Evolutionary conservation across 805 yeast genomes (phyloP).

Genomic region (Monosporozyma unispora): DNA sequence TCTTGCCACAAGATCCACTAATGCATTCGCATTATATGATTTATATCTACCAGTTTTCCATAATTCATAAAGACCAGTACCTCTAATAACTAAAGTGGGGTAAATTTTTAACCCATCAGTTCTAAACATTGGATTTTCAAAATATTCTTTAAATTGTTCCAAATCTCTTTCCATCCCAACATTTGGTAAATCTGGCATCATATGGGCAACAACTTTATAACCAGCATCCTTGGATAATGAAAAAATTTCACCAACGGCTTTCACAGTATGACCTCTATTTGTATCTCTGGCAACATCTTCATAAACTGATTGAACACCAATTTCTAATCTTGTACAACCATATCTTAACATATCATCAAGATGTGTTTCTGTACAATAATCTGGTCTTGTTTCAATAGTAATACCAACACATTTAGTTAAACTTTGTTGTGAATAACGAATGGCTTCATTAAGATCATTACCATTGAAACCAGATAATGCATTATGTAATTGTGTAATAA

Average conservation of each 20-base stretch:
- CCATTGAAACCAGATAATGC: constrained; percentile 92
- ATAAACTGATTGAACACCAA: constrained; percentile 94
- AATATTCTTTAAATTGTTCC: constrained; percentile 92
- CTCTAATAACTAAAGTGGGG: constrained; percentile 94
- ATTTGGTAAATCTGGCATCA: constrained; percentile 99
- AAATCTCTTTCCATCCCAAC: constrained; percentile 98
- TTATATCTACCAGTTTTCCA: constrained; percentile 95
- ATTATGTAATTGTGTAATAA: constrained; percentile 84
- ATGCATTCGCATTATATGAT: constrained; percentile 88
- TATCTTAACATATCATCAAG: constrained; percentile 90
- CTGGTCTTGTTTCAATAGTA: constrained; percentile 97
- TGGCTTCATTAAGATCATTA: constrained; percentile 80
- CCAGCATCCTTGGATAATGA: constrained; percentile 97
- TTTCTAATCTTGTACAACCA: constrained; percentile 94
- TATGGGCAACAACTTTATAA: constrained; percentile 92
- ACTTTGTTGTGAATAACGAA: constrained; percentile 83
- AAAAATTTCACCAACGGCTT: constrained; percentile 92
- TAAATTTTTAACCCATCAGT: constrained; percentile 94
- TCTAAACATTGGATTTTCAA: constrained; percentile 92
- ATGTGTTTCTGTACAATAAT: constrained; percentile 94
- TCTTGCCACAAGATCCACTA: constrained; percentile 91
- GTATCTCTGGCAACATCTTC: constrained; percentile 99
- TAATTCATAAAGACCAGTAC: constrained; percentile 92
- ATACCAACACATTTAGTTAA: constrained; percentile 97
- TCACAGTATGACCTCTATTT: constrained; percentile 95